These are phyloP conservation scores for Syzygium jambos DNA, from an alignment of 345 rosid species.

Conservation along the genomic window DNA sequence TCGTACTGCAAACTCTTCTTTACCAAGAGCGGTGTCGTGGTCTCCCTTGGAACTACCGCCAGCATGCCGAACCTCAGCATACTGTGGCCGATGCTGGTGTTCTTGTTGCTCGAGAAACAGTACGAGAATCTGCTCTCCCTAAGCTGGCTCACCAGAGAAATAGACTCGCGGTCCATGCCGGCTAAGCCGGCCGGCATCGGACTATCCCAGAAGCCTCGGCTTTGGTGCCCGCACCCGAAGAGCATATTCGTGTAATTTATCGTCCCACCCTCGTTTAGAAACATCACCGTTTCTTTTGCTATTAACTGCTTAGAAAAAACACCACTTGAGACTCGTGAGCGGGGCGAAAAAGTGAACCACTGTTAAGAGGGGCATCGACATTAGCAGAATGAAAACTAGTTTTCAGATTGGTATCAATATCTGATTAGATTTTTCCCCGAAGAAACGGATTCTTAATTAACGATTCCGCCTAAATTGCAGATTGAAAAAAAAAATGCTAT, in stretches of 20 bases:
- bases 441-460: no score
- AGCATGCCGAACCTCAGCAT: not conserved
- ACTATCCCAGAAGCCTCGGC: not conserved
- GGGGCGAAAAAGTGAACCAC: no score
- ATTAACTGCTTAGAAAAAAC: not conserved
- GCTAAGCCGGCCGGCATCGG: not conserved
- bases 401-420: no score
- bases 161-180: not conserved
- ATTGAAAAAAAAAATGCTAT: no score
- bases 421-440: no score
- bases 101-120: not conserved
- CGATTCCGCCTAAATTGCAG: no score
- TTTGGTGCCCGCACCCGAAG: constrained; percentile 6
- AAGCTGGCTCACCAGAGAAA: not conserved
- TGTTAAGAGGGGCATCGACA: no score
- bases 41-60: not conserved
- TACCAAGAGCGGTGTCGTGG: not conserved
- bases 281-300: not conserved
- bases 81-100: not conserved
- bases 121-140: not conserved
- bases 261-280: not conserved
- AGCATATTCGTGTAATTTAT: not conserved
- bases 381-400: no score
- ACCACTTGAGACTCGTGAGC: not conserved
- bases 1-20: not conserved